Percentiles rank a stretch among this genome's conserved stretches.
Evolutionary conservation across 345 rosid species (phyloP).

Genomic region (Populus deltoides): DNA sequence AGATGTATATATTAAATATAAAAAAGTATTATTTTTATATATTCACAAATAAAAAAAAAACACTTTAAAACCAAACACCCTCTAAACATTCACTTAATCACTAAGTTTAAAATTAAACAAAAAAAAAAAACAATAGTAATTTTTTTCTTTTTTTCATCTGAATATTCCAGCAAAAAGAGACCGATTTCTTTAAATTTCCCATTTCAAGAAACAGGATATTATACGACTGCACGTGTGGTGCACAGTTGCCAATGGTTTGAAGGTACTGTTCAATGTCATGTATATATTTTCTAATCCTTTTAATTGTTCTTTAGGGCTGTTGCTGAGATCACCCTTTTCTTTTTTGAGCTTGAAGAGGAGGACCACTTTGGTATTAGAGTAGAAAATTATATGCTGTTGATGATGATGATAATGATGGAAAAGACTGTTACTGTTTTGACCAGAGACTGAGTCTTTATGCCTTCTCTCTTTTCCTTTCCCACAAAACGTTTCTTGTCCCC

Average conservation of each 20-base stretch:
- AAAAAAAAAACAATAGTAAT: too few relatives aligned
- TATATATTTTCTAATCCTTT: not conserved
- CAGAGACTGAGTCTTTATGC: slow-evolving; percentile 1
- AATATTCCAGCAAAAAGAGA: too few relatives aligned
- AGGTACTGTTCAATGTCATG: not conserved
- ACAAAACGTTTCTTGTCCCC: slow-evolving; percentile 28
- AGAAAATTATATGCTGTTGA: slow-evolving; percentile 18
- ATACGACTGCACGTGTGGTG: slow-evolving; percentile 39
- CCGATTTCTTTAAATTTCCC: not conserved
- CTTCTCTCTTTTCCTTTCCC: slow-evolving; percentile 15
- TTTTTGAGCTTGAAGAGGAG: slow-evolving; percentile 26
- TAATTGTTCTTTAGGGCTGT: slow-evolving; percentile 18
- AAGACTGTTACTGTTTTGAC: slow-evolving; percentile 21
- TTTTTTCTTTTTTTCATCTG: too few relatives aligned
- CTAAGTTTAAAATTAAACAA: too few relatives aligned
- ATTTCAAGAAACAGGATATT: not conserved
- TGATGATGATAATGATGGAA: not conserved
- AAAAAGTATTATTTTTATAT: too few relatives aligned
- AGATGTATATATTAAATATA: too few relatives aligned
- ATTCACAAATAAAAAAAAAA: too few relatives aligned
- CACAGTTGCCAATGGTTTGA: slow-evolving; percentile 16
- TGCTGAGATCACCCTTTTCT: slow-evolving; percentile 28
- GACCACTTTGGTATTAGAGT: slow-evolving; percentile 33
- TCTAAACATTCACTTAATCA: too few relatives aligned
- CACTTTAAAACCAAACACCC: too few relatives aligned